These are phyloP conservation scores for Scheffersomyces segobiensis DNA, from an alignment of 1,139 yeast genomes.

Conservation along the genomic window DNA sequence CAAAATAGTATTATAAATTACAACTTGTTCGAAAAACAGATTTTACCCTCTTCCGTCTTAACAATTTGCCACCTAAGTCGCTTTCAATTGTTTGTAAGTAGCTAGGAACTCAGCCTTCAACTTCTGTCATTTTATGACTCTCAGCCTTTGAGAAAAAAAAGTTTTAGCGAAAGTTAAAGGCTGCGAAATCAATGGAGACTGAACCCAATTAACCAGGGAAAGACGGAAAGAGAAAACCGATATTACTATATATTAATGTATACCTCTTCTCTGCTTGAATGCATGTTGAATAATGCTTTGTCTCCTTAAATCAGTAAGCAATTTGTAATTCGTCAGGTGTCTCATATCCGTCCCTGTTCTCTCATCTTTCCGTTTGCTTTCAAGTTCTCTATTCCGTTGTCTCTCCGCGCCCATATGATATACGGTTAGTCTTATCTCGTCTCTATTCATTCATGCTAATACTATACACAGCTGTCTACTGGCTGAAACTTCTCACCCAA, in stretches of 20 bases:
- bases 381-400: too few species aligned
- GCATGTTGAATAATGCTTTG: too few species aligned
- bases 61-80: background rate
- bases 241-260: too few species aligned
- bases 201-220: too few species aligned
- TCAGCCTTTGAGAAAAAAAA: background rate
- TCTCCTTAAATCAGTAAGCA: too few species aligned
- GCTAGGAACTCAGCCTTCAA: background rate
- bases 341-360: too few species aligned
- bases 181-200: background rate
- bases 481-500: conserved; percentile 40
- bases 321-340: too few species aligned
- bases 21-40: background rate
- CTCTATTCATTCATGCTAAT: background rate
- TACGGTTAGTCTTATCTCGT: background rate
- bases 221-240: too few species aligned
- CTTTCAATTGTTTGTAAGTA: background rate
- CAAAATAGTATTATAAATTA: too few species aligned
- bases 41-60: background rate
- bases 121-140: background rate
- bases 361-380: too few species aligned
- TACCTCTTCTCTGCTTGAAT: too few species aligned
- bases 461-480: conserved; percentile 4
- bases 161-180: background rate
- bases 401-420: too few species aligned